phyloP scores from a whole-genome alignment of 2,329 filamentous ascomycete genomes.

The Talaromyces sp. region DNA sequence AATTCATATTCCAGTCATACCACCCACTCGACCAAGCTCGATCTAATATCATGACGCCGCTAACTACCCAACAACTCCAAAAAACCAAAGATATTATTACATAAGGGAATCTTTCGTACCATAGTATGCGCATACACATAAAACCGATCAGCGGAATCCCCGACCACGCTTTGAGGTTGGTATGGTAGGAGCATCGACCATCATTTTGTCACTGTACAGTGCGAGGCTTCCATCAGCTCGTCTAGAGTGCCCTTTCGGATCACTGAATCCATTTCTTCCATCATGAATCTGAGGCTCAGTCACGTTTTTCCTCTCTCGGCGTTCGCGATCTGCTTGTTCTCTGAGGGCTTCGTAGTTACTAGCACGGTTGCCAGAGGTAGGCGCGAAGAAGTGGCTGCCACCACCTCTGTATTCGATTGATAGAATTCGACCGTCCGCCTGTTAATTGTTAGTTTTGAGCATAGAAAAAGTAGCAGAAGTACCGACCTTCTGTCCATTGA shows the following conservation, averaged over 20 bases:
- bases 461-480: not conserved
- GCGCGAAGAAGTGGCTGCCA: conserved; percentile 19
- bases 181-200: conserved; percentile 33
- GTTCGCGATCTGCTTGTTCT: conserved; percentile 41
- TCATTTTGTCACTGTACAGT: conserved; percentile 42
- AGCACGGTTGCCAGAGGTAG: conserved; percentile 15
- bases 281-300: conserved; percentile 36
- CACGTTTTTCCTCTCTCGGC: conserved; percentile 31
- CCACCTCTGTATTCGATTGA: conserved; percentile 54
- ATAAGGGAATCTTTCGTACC: not conserved
- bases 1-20: not conserved
- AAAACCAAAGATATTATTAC: not conserved
- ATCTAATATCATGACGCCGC: conserved; percentile 1
- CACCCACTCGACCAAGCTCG: not conserved
- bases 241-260: conserved; percentile 19
- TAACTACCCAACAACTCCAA: conserved; percentile 1
- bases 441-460: not conserved
- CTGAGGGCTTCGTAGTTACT: conserved; percentile 34
- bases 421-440: conserved; percentile 60
- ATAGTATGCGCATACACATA: not conserved
- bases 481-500: conserved; percentile 60
- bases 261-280: conserved; percentile 38
- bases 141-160: conserved; percentile 3
- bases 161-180: conserved; percentile 12
- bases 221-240: conserved; percentile 20